These are phyloP conservation scores for Tulasnella sp. DNA, from an alignment of 768 basidiomycete species.

Conservation along the genomic window DNA sequence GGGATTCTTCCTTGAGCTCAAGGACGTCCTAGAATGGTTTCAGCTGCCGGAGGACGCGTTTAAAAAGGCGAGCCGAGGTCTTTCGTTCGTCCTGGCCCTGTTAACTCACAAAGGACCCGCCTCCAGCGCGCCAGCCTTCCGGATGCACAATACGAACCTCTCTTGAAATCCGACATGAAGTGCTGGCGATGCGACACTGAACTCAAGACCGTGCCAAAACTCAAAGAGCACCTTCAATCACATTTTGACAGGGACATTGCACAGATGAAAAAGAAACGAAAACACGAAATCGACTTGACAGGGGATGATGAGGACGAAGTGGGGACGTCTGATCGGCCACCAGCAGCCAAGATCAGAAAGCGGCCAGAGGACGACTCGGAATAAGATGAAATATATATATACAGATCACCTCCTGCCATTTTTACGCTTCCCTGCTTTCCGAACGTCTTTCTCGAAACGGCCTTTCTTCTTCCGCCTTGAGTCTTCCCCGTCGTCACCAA, in stretches of 20 bases:
- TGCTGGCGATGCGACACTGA: constrained; percentile 63
- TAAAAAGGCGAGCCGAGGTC: background rate
- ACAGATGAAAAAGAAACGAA: constrained; percentile 60
- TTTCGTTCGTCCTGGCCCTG: background rate
- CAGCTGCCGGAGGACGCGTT: constrained; percentile 32
- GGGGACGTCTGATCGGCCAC: background rate
- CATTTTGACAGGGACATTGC: constrained; percentile 11
- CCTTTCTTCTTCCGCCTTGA: constrained; percentile 22
- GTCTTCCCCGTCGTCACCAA: constrained; percentile 18
- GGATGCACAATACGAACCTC: constrained; percentile 43
- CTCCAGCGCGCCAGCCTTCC: background rate
- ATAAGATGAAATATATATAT: background rate
- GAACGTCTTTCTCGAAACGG: constrained; percentile 28
- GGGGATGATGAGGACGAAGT: background rate
- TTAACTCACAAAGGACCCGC: no score
- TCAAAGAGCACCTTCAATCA: constrained; percentile 57
- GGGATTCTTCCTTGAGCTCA: constrained; percentile 74
- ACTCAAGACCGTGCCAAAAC: constrained; percentile 61
- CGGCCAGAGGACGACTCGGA: background rate
- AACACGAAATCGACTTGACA: constrained; percentile 15
- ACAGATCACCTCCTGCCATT: background rate
- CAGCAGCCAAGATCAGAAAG: background rate
- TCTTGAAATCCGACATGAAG: constrained; percentile 56
- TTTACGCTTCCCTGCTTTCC: constrained; percentile 6
- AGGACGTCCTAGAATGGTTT: constrained; percentile 76